Evolutionary conservation across 1,284 basidiomycete species (phyloP), one percentile per base, ranked within the genome.

Genomic region (Ganoderma lucidum): DNA sequence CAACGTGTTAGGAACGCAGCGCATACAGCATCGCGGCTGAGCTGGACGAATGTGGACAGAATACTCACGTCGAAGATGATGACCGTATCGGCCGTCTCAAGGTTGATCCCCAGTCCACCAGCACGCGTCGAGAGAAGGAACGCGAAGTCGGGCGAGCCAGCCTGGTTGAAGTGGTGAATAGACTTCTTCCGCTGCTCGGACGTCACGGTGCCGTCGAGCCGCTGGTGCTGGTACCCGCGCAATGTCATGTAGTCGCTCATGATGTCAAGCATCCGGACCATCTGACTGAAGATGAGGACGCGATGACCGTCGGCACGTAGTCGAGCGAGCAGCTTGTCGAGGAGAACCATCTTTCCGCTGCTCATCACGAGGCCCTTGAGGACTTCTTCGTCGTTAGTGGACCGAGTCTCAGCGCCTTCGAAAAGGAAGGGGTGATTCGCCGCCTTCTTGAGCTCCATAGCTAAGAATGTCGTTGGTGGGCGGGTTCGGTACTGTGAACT

Each of bases 221-320:
- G 86, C 76, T 93, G 92, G 78, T 90, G 88, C 55, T 88, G 90
- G 79, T 98, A 99, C 45, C 94, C 93, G 58, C 98, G 89, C 58
- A 97, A 84, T 35, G 84, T 84, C 92, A 99, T 96, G 82, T 99
- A 99, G 82, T 99, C 98, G 71, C 94, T 97, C 74, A 99, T 89
- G 80, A 99, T 99, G 81, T 99, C 98, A 51, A 99, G 89, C 90
- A 99, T 96, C 71, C 97, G 92, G 63, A 99, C 97, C 98, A 99
- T 99, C 82, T 99, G 98, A 77, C 96, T 97, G 86, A 99, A 99
- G 79, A 99, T 98, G 73, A 99, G 88, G 60, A 99, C 97, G 64
- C 98, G 94, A 77, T 99, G 97, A 0, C 95, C 95, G 78, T 97
- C 96, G 70, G 90, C 90, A 79, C 95, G 95, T 69, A 99, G 89